phyloP scores from a whole-genome alignment of 2,329 filamentous ascomycete species.

The Xylaria sp. region DNA sequence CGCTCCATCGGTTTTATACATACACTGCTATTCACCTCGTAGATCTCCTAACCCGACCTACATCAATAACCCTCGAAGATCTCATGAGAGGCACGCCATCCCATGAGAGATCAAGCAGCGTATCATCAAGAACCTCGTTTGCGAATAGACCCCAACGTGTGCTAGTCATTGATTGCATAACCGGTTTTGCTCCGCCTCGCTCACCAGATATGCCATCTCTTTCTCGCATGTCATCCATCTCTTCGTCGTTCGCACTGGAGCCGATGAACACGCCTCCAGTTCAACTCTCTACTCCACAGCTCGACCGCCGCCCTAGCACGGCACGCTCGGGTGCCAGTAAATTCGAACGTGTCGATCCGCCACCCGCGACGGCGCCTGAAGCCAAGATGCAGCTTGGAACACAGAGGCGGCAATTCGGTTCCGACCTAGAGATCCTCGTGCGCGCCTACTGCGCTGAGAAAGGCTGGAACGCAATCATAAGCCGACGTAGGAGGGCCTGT shows the following conservation, averaged over 20 bases:
- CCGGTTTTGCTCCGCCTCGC: slow-evolving; percentile 53
- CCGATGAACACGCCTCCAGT: slow-evolving; percentile 30
- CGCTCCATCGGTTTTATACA: slow-evolving; percentile 66
- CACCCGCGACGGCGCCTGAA: slow-evolving; percentile 38
- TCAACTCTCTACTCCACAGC: slow-evolving; percentile 33
- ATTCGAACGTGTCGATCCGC: slow-evolving; percentile 39
- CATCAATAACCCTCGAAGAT: slow-evolving; percentile 38
- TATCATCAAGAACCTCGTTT: slow-evolving; percentile 27
- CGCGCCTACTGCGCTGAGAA: slow-evolving; percentile 75
- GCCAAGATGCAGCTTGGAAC: slow-evolving; percentile 63
- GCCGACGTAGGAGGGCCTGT: slow-evolving; percentile 70
- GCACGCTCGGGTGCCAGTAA: slow-evolving; percentile 36
- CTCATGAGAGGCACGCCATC: slow-evolving; percentile 17
- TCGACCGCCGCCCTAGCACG: slow-evolving; percentile 37
- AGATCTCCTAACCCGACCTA: slow-evolving; percentile 56
- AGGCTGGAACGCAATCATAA: slow-evolving; percentile 76
- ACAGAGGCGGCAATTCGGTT: slow-evolving; percentile 62
- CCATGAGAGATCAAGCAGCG: slow-evolving; percentile 22
- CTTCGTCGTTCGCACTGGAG: slow-evolving; percentile 43
- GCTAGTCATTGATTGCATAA: slow-evolving; percentile 69
- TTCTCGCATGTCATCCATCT: slow-evolving; percentile 53
- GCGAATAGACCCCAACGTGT: slow-evolving; percentile 48
- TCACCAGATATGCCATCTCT: slow-evolving; percentile 52
- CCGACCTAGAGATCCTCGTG: slow-evolving; percentile 72
- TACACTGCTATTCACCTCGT: slow-evolving; percentile 65